These are phyloP conservation scores for Zygoascus bituminiphila DNA, from an alignment of 805 yeast genomes.

Conservation along the genomic window DNA sequence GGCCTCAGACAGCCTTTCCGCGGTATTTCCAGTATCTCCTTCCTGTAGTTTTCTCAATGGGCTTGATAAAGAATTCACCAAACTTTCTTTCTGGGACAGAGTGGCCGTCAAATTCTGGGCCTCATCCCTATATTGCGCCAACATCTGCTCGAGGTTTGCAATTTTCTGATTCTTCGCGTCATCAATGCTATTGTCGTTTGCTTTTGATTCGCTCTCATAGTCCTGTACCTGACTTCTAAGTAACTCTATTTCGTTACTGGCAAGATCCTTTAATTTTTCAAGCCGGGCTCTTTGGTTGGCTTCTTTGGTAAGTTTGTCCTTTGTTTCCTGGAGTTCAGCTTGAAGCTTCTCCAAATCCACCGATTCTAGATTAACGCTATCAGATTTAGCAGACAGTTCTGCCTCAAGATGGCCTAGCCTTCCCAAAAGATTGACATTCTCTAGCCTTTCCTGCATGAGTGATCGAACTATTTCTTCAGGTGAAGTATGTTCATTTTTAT, in stretches of 20 bases:
- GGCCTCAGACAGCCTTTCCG: conserved; percentile 10
- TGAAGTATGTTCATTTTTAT: conserved; percentile 33
- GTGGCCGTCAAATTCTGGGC: conserved; percentile 38
- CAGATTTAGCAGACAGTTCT: conserved; percentile 20
- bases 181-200: conserved; percentile 15
- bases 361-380: conserved; percentile 19
- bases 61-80: conserved; percentile 10
- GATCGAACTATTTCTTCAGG: conserved; percentile 35
- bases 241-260: conserved; percentile 51
- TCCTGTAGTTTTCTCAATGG: conserved; percentile 12
- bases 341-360: conserved; percentile 24
- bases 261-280: conserved; percentile 44
- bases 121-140: conserved; percentile 49
- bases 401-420: conserved; percentile 27
- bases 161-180: conserved; percentile 22
- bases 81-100: conserved; percentile 26
- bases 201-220: conserved; percentile 33
- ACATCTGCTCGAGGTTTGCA: conserved; percentile 36
- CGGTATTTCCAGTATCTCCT: conserved; percentile 2
- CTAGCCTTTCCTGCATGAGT: conserved; percentile 29
- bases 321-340: conserved; percentile 22
- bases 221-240: conserved; percentile 49
- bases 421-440: conserved; percentile 24
- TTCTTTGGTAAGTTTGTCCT: conserved; percentile 35
- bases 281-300: conserved; percentile 31